Conservation (phyloP, 2,329 filamentous ascomycete species). For the Bipolaris sorokiniana region DNA sequence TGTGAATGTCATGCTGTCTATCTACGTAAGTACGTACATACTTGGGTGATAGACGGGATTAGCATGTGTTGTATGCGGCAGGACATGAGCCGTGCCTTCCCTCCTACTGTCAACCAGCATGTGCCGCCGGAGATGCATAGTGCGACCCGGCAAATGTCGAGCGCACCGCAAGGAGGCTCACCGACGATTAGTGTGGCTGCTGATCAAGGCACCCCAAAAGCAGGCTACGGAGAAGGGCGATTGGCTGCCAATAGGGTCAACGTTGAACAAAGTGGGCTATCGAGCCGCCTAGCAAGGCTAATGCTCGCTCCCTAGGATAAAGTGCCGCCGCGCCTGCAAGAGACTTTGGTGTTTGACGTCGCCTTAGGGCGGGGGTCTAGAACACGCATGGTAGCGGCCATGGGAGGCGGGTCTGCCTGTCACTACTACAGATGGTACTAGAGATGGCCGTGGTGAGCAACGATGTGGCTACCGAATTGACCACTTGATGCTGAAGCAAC, state of each 20-base stretch:
- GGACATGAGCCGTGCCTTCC: constrained; percentile 1
- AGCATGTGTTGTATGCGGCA: constrained; percentile 1
- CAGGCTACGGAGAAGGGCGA: constrained; percentile 16
- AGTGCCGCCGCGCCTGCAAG: constrained; percentile 34
- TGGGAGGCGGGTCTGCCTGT: constrained; percentile 9
- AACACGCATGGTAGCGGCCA: constrained; percentile 31
- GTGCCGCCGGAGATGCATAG: constrained; percentile 10
- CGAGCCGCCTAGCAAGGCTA: constrained; percentile 24
- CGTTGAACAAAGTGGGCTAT: constrained; percentile 26
- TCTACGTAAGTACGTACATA: not conserved
- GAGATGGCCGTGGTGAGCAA: constrained; percentile 33
- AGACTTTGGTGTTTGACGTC: constrained; percentile 35
- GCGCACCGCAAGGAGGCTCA: constrained; percentile 18
- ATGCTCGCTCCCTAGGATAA: constrained; percentile 31
- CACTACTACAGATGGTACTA: constrained; percentile 4
- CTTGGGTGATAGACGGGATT: not conserved
- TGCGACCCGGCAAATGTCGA: constrained; percentile 13
- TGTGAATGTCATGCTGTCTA: constrained; percentile 13
- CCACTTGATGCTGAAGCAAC: constrained; percentile 24
- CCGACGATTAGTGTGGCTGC: constrained; percentile 22
- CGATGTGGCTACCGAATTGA: constrained; percentile 24
- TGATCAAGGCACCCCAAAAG: constrained; percentile 19
- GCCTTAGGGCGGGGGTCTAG: constrained; percentile 40
- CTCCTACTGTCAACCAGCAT: constrained; percentile 4
- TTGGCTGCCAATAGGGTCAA: constrained; percentile 21